Base-by-base conservation (phyloP, 305 asterid genomes). In the Fraxinus nigra region DNA sequence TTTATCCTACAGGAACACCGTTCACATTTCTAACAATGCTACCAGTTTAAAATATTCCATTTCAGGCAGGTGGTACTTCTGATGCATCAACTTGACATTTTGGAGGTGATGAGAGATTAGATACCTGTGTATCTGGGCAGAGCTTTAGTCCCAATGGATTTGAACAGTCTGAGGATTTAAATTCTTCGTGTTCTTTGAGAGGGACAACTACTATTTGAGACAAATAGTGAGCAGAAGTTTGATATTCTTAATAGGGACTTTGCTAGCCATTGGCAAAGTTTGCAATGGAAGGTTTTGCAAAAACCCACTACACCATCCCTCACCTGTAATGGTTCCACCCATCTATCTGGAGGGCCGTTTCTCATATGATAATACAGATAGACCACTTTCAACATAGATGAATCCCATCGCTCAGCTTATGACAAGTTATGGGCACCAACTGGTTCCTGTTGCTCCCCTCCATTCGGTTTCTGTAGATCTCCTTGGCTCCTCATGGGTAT, bases 1-100 rank as follows among this genome's bases (percentile, higher is more conserved):
- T 97, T 85, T 94, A 92, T 79, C 98, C 97, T 48, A 91, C 98
- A 20, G 99, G 99, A 2, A 98, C 99, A 70, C 98, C 99, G 10
- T 91, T 97, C 87, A 98, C 98, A 8, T 97, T 94, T 82, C 81
- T 93, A 51, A 93, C 98, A 14, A 92, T 94, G 97, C 96, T 97
- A 81, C 98, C 98, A 30, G 76, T 94, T 26, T 91, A 90, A 79
- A 90, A 93, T 84, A 74, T 88, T 75, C 91, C 96, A 75, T 91
- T 94, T 14, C 95, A 92, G 82, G 72, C 91, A 6, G 92, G 92
- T 54, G 92, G 92, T 37, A 81, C 86, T 67, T 88, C 97, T 72
- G 91, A 92, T 84, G 80, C 91, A 84, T 88, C 93, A 51, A 79
- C 85, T 76, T 81, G 89, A 80, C 93, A 84, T 88, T 85, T 87